Evolutionary conservation across 768 basidiomycete genomes (phyloP).

Genomic region (Russula sp.): DNA sequence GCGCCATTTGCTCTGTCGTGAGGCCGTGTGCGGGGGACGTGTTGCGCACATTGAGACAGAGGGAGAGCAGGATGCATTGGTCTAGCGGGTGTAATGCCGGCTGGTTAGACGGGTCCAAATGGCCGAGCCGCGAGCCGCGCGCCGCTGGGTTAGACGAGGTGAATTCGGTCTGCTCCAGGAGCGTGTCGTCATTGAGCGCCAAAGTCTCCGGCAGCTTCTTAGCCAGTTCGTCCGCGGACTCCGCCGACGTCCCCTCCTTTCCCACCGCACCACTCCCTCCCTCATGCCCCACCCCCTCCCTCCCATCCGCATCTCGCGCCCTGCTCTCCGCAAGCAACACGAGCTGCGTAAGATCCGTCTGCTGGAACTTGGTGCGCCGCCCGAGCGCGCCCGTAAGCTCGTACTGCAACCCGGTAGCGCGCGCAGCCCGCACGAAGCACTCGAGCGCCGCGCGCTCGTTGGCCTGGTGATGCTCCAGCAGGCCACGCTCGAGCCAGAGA

Average conservation of each 20-base stretch:
- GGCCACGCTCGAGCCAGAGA: slow-evolving; percentile 68
- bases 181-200: slow-evolving; percentile 88
- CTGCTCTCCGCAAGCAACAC: slow-evolving; percentile 90
- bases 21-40: slow-evolving; percentile 87
- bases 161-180: slow-evolving; percentile 91
- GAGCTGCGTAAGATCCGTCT: slow-evolving; percentile 78
- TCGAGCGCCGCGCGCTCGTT: slow-evolving; percentile 77
- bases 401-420: slow-evolving; percentile 73
- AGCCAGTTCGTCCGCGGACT: slow-evolving; percentile 30
- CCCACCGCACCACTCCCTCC: slow-evolving; percentile 6
- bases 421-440: slow-evolving; percentile 71
- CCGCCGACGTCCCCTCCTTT: slow-evolving; percentile 47
- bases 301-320: not conserved
- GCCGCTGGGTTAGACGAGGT: slow-evolving; percentile 61
- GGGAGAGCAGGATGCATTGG: slow-evolving; percentile 85
- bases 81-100: slow-evolving; percentile 89
- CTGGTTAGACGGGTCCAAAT: slow-evolving; percentile 78
- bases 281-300: slow-evolving; percentile 5
- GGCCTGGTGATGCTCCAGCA: slow-evolving; percentile 68
- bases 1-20: slow-evolving; percentile 86
- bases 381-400: slow-evolving; percentile 91
- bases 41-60: slow-evolving; percentile 88
- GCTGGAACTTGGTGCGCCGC: slow-evolving; percentile 91
- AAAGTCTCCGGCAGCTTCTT: slow-evolving; percentile 66
- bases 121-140: slow-evolving; percentile 44